Evolutionary conservation across 1,139 yeast species (phyloP).

Genomic region (Meyerozyma athensensis): DNA sequence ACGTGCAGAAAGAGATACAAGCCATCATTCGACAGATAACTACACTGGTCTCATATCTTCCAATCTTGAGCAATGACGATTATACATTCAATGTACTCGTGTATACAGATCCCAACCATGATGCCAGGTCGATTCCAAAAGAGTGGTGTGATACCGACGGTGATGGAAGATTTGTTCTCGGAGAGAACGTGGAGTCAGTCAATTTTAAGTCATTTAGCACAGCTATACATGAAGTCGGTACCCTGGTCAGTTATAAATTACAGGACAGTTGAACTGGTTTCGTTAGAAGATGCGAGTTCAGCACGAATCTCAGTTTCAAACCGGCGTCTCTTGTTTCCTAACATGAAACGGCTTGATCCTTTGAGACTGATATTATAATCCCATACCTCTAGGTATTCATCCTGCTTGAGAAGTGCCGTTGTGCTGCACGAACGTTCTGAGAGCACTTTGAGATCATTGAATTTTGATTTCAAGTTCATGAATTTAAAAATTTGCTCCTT

Average conservation of each 20-base stretch:
- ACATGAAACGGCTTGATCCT: slow-evolving; percentile 54
- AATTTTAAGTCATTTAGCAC: slow-evolving; percentile 69
- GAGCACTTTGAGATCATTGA: slow-evolving; percentile 37
- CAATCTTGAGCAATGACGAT: slow-evolving; percentile 60
- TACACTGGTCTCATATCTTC: slow-evolving; percentile 81
- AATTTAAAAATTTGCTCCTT: slow-evolving; percentile 45
- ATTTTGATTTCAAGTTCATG: slow-evolving; percentile 41
- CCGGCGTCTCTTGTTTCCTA: slow-evolving; percentile 45
- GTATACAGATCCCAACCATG: slow-evolving; percentile 69
- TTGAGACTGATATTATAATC: slow-evolving; percentile 40
- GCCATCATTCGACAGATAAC: slow-evolving; percentile 86
- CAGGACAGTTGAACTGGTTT: slow-evolving; percentile 5
- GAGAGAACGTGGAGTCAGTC: slow-evolving; percentile 59
- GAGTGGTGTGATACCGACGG: slow-evolving; percentile 80
- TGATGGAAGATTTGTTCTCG: slow-evolving; percentile 53
- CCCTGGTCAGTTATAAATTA: slow-evolving; percentile 66
- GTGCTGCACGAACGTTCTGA: slow-evolving; percentile 36
- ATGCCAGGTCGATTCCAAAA: slow-evolving; percentile 49
- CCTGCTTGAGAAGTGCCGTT: slow-evolving; percentile 36
- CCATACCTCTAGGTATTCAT: slow-evolving; percentile 47
- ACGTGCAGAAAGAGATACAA: slow-evolving; percentile 72
- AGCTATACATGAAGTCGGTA: slow-evolving; percentile 64
- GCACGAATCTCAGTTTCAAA: slow-evolving; percentile 24
- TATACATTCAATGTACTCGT: slow-evolving; percentile 86
- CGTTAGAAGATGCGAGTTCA: slow-evolving; percentile 6